These are phyloP conservation scores for Saccharomyces paradoxus DNA, from an alignment of 805 yeast genomes.

Conservation along the genomic window DNA sequence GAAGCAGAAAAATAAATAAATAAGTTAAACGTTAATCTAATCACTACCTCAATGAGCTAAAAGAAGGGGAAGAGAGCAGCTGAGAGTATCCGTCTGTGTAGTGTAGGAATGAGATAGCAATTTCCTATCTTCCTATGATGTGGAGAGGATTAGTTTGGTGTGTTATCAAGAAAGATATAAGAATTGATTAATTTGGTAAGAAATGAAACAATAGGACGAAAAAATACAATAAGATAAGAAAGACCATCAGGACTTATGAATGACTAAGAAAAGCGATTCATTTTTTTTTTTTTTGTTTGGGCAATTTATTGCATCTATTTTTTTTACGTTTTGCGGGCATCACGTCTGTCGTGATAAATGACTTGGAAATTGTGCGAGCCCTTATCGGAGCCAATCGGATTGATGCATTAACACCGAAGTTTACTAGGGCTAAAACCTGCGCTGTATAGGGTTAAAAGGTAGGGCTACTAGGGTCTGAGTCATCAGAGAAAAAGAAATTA, in stretches of 20 bases:
- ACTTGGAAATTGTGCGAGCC: not conserved
- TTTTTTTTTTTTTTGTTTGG: not conserved
- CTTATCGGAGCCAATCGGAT: not conserved
- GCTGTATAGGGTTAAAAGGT: not conserved
- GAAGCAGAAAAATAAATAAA: not conserved
- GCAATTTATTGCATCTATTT: not conserved
- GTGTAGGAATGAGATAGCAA: not conserved
- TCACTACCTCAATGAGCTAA: not conserved
- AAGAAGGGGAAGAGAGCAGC: not conserved
- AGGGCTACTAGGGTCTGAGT: not conserved
- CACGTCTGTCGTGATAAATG: not conserved
- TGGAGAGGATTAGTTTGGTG: not conserved
- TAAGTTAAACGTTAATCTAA: not conserved
- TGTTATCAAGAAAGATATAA: not conserved
- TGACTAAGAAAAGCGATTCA: not conserved
- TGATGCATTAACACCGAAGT: not conserved
- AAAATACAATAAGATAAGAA: not conserved
- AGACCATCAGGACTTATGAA: not conserved
- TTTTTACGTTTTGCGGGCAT: not conserved
- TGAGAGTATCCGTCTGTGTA: not conserved
- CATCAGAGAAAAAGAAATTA: not conserved
- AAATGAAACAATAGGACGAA: not conserved
- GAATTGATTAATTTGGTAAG: not conserved
- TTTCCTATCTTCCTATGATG: not conserved
- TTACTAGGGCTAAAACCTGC: not conserved